Conservation (phyloP, 768 basidiomycete genomes). For the Mycena sanguinolenta region DNA sequence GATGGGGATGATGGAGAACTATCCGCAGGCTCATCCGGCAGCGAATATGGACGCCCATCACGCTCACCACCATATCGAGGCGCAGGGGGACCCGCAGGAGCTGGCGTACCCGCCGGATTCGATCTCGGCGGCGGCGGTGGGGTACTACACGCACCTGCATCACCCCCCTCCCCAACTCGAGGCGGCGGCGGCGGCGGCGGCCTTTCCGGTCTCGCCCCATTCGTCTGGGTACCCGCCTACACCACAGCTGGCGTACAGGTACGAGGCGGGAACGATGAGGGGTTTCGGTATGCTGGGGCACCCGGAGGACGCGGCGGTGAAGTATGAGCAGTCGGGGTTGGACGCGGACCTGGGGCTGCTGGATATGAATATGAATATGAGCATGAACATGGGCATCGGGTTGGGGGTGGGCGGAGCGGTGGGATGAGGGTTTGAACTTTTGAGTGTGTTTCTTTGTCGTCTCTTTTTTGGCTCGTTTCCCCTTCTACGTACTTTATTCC, state of each 20-base stretch:
- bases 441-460: too few species aligned
- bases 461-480: too few species aligned
- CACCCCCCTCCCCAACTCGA: slow-evolving; percentile 17
- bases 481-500: too few species aligned
- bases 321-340: slow-evolving; percentile 22
- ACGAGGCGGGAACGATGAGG: slow-evolving; percentile 30
- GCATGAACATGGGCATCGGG: slow-evolving; percentile 28
- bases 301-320: slow-evolving; percentile 23
- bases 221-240: slow-evolving; percentile 35
- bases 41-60: slow-evolving; percentile 34
- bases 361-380: slow-evolving; percentile 30
- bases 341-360: slow-evolving; percentile 29
- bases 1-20: slow-evolving; percentile 30
- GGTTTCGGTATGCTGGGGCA: slow-evolving; percentile 11
- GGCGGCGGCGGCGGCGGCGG: neutral
- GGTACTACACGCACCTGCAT: slow-evolving; percentile 21
- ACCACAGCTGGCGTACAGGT: slow-evolving; percentile 30
- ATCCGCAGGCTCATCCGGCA: slow-evolving; percentile 32
- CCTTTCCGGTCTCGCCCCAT: slow-evolving; percentile 28
- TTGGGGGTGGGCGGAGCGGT: slow-evolving; percentile 34
- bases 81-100: slow-evolving; percentile 16
- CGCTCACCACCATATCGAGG: slow-evolving; percentile 26
- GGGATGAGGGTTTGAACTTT: too few species aligned
- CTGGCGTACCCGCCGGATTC: slow-evolving; percentile 17
- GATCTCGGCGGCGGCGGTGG: neutral